These are phyloP conservation scores for Spizellomyces punctatus DNA, from an alignment of 192 early-diverging fungal species.

Conservation along the genomic window DNA sequence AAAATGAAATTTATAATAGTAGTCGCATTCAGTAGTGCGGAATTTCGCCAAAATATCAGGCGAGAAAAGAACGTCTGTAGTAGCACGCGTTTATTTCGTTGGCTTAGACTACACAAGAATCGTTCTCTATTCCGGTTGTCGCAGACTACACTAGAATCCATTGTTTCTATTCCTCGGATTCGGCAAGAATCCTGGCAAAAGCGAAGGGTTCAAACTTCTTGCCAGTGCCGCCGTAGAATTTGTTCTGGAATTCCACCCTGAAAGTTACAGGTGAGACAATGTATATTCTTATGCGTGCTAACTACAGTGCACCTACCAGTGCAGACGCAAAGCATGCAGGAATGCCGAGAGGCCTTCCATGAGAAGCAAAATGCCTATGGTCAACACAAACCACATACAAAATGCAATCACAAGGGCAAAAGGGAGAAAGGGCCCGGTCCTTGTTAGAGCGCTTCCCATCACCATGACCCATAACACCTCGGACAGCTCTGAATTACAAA, in stretches of 20 bases:
- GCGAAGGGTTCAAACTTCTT: slow-evolving; percentile 90
- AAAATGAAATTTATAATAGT: too few species aligned
- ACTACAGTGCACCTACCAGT: slow-evolving; percentile 60
- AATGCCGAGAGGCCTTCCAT: slow-evolving; percentile 92
- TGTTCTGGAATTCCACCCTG: slow-evolving; percentile 96
- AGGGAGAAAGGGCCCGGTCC: slow-evolving; percentile 54
- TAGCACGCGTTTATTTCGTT: too few species aligned
- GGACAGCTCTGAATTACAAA: slow-evolving; percentile 73
- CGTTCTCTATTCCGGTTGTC: too few species aligned
- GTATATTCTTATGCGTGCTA: neutral
- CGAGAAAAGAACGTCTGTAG: too few species aligned
- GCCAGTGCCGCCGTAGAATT: slow-evolving; percentile 95
- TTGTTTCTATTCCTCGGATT: slow-evolving; percentile 24
- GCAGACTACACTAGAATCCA: too few species aligned
- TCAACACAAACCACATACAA: slow-evolving; percentile 85
- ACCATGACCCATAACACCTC: slow-evolving; percentile 97
- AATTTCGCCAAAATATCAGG: too few species aligned
- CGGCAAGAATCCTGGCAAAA: slow-evolving; percentile 54
- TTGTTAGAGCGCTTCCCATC: slow-evolving; percentile 55
- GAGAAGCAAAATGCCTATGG: slow-evolving; percentile 73
- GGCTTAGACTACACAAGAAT: too few species aligned
- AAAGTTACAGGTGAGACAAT: neutral
- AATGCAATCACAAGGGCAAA: slow-evolving; percentile 80
- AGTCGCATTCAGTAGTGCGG: too few species aligned
- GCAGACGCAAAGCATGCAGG: slow-evolving; percentile 88